Evolutionary conservation across 2,329 filamentous ascomycete genomes (phyloP), one percentile per base, ranked within the genome.

Genomic region (Sporothrix variecibatus): DNA sequence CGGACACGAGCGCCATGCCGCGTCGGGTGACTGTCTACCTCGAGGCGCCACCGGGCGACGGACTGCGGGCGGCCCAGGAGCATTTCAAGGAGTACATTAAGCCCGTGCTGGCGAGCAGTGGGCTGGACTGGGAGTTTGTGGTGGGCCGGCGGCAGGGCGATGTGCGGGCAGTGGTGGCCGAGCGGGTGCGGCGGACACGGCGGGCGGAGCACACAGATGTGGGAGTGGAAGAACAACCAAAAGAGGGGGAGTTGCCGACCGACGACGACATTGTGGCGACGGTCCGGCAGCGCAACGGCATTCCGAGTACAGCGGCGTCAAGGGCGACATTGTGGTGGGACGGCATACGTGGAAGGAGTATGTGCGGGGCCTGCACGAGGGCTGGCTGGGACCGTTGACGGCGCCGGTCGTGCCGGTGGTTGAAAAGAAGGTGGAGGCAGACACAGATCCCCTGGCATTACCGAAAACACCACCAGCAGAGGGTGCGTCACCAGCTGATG

Each of bases 291-390:
- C 88, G 86, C 77, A 90, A 90, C 75, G 91, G 91, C 7, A 88
- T 95, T 11, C 86, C 34, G 90, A 93, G 46, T 95, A 92, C 79
- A 86, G 91, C 3, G 95, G 93, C 11, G 86, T 92, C 28, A 88
- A 88, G 76, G 96, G 96, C 62, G 95, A 98, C 80, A 87, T 99
- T 71, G 90, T 98, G 23, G 90, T 99, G 78, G 96, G 96, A 15
- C 87, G 95, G 73, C 93, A 98, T 81, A 92, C 95, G 11, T 99
- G 96, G 96, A 99, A 98, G 84, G 96, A 99, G 83, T 99, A 98
- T 81, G 86, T 98, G 31, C 88, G 95, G 74, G 96, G 96, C 64
- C 81, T 98, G 77, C 96, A 99, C 81, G 96, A 99, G 83, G 96
- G 96, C 73, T 99, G 96, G 95, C 85, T 99, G 31, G 95, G 96